Conservation (phyloP, 1,284 basidiomycete genomes). For the Sporisorium exsertum region DNA sequence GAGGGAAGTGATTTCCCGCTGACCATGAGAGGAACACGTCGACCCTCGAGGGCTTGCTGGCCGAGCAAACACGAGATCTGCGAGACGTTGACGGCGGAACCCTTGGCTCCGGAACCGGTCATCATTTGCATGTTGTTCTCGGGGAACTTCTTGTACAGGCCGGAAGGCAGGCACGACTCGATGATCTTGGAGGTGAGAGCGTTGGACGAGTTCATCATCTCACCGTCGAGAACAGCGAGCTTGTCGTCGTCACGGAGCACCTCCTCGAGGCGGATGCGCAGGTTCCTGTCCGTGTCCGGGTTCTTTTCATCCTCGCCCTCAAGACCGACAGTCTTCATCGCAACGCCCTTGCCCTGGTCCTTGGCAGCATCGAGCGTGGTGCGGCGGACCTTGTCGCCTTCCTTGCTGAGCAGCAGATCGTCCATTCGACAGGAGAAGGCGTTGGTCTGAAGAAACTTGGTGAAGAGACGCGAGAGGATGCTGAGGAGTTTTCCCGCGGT, state of each 20-base stretch:
- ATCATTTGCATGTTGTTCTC: conserved; percentile 99
- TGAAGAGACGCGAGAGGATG: conserved; percentile 91
- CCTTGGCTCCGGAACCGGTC: conserved; percentile 98
- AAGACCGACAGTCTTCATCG: conserved; percentile 77
- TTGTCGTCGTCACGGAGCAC: conserved; percentile 96
- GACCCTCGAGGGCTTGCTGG: conserved; percentile 97
- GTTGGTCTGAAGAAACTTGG: conserved; percentile 94
- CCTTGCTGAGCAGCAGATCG: conserved; percentile 87
- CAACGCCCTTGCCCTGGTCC: conserved; percentile 84
- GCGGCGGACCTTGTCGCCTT: conserved; percentile 80
- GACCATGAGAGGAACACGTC: conserved; percentile 98
- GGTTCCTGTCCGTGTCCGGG: conserved; percentile 72
- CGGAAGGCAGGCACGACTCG: conserved; percentile 84
- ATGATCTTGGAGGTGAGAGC: conserved; percentile 83
- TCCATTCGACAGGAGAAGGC: conserved; percentile 99
- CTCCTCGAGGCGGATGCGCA: conserved; percentile 78
- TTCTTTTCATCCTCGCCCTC: conserved; percentile 61
- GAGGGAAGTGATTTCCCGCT: conserved; percentile 98
- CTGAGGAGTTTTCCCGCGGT: conserved; percentile 91
- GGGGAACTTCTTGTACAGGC: conserved; percentile 81
- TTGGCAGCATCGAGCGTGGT: conserved; percentile 79
- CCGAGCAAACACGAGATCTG: conserved; percentile 97
- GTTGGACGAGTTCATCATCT: conserved; percentile 76
- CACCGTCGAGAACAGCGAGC: conserved; percentile 94
- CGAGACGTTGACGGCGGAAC: conserved; percentile 94